Base-by-base conservation (phyloP, 768 basidiomycete species). In the Antrodiella citrinella region DNA sequence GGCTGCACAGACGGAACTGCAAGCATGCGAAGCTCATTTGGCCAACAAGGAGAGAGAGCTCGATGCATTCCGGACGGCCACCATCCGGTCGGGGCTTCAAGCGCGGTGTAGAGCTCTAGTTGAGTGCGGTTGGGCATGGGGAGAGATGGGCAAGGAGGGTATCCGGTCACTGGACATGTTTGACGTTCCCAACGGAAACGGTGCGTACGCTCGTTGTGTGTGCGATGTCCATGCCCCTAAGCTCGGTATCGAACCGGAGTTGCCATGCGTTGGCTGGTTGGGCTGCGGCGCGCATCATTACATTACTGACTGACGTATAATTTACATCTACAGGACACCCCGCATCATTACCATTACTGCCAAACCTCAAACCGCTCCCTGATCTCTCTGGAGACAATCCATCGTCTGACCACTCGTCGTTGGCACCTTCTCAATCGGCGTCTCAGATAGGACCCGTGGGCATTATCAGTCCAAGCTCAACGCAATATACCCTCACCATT, bases 1-100 rank as follows among this genome's bases (percentile, higher is more conserved):
- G 0, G 67, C 77, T 2, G 86, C 88, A 0, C 89, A 91, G 55
- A 69, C 82, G 0, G 85, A 91, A 54, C 70, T 91, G 18, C 88
- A 89, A 57, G 90, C 86, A 7, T 92, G 90, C 62, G 89, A 92
- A 60, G 70, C 76, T 0, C 84, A 84, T 49, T 72, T 92, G 2
- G 82, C 82, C 0, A 52, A 67, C 22, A 87, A 87, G 62, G 87
- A 92, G 60, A 73, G 67, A 18, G 82, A 82, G 51, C 72, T 90
- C 4, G 75, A 75, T 4, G 58, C 60, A 0, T 67, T 74, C 44
- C 72, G 87, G 0, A 63, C 69, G n/a, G 67, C 67, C n/a, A 71
- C 82, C 5, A 72, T 87, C 11, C 69, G 74, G 4, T 76, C 81
- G 40, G 86, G 86, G 0, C 69, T 92, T 19, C 72, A 76, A 1